Percentiles rank a stretch among this genome's conserved stretches.
phyloP scores from a whole-genome alignment of 768 basidiomycete species.

The Kondoa subrosea region DNA sequence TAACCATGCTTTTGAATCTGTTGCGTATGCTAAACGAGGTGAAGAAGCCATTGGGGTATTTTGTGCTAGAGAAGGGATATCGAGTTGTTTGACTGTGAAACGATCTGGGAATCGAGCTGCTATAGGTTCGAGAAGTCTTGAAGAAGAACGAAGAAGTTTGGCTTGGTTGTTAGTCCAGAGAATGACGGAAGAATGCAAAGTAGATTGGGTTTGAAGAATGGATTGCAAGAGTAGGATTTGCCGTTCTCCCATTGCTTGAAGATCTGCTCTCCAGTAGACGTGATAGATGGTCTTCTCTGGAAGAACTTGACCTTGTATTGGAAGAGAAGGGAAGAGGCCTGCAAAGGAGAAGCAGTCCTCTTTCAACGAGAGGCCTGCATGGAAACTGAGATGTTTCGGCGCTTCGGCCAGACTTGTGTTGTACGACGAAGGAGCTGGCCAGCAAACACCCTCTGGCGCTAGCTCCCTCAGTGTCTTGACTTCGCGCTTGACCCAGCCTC shows the following conservation, averaged over 20 bases:
- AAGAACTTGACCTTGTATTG: constrained; percentile 21
- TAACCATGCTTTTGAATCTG: constrained; percentile 72
- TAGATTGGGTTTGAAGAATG: constrained; percentile 80
- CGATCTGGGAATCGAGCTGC: constrained; percentile 36
- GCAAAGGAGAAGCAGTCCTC: constrained; percentile 89
- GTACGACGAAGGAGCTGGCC: constrained; percentile 46
- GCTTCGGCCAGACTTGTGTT: constrained; percentile 45
- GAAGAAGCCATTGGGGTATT: constrained; percentile 64
- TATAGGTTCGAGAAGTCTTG: not conserved
- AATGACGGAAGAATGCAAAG: constrained; percentile 47
- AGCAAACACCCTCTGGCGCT: constrained; percentile 53
- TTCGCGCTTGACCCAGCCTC: constrained; percentile 56
- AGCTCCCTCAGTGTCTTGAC: constrained; percentile 51
- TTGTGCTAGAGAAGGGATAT: constrained; percentile 48
- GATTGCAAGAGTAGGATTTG: constrained; percentile 85
- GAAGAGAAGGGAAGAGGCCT: constrained; percentile 47
- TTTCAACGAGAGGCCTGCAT: constrained; percentile 60
- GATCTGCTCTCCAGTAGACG: constrained; percentile 85
- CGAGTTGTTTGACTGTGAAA: constrained; percentile 53
- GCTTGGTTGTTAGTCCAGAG: constrained; percentile 81
- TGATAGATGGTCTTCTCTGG: constrained; percentile 49
- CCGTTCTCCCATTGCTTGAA: constrained; percentile 58
- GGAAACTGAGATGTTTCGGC: constrained; percentile 50
- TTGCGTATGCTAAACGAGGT: constrained; percentile 40
- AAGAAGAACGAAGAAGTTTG: constrained; percentile 34